These are phyloP conservation scores for Termitomyces sp. DNA, from an alignment of 768 basidiomycete genomes.

Conservation along the genomic window DNA sequence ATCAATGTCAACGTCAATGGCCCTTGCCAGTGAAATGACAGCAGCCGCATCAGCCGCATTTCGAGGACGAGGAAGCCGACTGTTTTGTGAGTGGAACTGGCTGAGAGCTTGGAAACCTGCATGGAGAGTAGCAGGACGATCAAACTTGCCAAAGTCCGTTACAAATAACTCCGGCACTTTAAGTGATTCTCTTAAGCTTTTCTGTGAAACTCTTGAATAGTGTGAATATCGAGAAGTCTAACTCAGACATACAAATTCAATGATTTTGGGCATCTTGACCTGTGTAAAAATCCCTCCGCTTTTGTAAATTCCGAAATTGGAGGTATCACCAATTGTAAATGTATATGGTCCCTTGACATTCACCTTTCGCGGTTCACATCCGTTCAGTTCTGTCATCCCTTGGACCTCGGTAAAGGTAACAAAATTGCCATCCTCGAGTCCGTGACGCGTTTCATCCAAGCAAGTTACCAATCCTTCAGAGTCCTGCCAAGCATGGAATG, in stretches of 20 bases:
- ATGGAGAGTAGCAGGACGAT: slow-evolving; percentile 86
- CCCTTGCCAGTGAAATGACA: slow-evolving; percentile 75
- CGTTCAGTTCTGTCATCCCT: slow-evolving; percentile 90
- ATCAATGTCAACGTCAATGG: slow-evolving; percentile 67
- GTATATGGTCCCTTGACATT: slow-evolving; percentile 97
- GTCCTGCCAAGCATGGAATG: slow-evolving; percentile 38
- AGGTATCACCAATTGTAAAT: slow-evolving; percentile 92
- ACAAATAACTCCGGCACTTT: slow-evolving; percentile 82
- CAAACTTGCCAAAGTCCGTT: slow-evolving; percentile 97
- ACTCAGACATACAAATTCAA: slow-evolving; percentile 74
- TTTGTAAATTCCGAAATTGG: slow-evolving; percentile 69
- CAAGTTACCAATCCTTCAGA: slow-evolving; percentile 92
- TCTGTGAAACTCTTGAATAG: slow-evolving; percentile 41
- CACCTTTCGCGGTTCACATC: slow-evolving; percentile 86
- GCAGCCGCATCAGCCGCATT: slow-evolving; percentile 73
- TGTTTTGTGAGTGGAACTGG: slow-evolving; percentile 58
- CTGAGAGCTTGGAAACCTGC: slow-evolving; percentile 93
- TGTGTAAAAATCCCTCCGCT: slow-evolving; percentile 94
- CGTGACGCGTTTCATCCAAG: slow-evolving; percentile 94
- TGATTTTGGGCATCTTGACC: slow-evolving; percentile 97
- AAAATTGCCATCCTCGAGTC: slow-evolving; percentile 97
- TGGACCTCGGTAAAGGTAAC: slow-evolving; percentile 96
- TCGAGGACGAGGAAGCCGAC: slow-evolving; percentile 75
- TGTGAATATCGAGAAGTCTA: neutral
- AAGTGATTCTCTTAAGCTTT: slow-evolving; percentile 86